Base-by-base conservation (phyloP, 2,329 filamentous ascomycete genomes). In the Moelleriella libera region DNA sequence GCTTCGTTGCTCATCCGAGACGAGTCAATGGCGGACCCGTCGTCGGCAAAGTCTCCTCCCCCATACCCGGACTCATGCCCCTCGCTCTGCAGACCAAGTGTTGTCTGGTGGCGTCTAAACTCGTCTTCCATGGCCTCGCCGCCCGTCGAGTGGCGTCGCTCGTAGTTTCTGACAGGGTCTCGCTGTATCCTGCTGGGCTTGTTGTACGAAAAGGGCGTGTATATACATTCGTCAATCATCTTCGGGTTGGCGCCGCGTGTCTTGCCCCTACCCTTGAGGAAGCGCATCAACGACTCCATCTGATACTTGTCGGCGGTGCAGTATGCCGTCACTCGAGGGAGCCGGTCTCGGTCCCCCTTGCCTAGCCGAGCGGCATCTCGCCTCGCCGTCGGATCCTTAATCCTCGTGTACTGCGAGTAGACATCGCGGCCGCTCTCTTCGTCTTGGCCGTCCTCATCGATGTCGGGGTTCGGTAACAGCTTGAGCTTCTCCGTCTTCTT, bases 401-500 rank as follows among this genome's bases (percentile, higher is more conserved):
- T 98, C 43, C 92, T 78, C 7, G 90, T 95, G 63, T 96, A 97
- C 63, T 98, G 92, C 30, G 89, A 90, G 68, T 98, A 98, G 32
- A 98, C 92, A 62, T 98, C 92, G 53, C 89, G 75, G 8, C 89
- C 88, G 58, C 87, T 92, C 65, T 96, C 90, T 58, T 95, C 90
- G 52, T 97, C 89, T 6, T 53, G 72, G 55, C 73, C 80, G 42
- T 89, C 86, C 30, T 86, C 32, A 3, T 37, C 84, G 43, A 87
- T 75, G 50, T 94, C 86, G 0, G 89, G 88, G 59, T 92, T 92
- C 1, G 92, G 92, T 12, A 98, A 71, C n/a, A 98, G 76, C 68
- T 98, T 98, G 51, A 98, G 75, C 69, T 98, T 98, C 69, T 97
- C 88, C 2, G 88, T 88, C 53, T 86, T 96, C 65, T 95, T 94